phyloP scores from a whole-genome alignment of 1,139 yeast genomes.

The Diutina siamensis region DNA sequence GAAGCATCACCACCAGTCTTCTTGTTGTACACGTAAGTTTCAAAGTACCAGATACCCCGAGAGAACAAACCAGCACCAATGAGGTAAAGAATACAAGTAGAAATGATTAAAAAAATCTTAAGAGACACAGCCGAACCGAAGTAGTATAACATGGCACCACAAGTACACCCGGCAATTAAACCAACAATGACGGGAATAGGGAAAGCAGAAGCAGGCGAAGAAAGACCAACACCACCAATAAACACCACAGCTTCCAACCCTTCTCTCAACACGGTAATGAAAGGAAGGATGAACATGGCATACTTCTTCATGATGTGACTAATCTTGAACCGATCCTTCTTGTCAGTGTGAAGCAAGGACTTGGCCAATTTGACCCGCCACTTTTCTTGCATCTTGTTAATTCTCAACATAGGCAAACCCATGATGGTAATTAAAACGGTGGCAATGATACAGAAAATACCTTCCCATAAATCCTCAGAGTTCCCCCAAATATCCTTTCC shows the following conservation, averaged over 20 bases:
- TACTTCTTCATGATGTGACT: conserved; percentile 44
- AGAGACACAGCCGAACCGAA: conserved; percentile 69
- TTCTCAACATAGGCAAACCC: conserved; percentile 88
- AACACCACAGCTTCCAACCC: conserved; percentile 89
- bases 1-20: conserved; percentile 82
- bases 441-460: conserved; percentile 74
- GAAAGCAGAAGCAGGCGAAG: conserved; percentile 65
- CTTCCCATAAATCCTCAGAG: conserved; percentile 93
- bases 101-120: conserved; percentile 67
- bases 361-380: conserved; percentile 86
- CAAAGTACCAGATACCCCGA: conserved; percentile 82
- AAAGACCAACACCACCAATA: conserved; percentile 82
- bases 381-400: conserved; percentile 83
- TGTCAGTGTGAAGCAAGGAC: conserved; percentile 38
- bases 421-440: conserved; percentile 71
- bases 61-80: conserved; percentile 85
- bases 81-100: conserved; percentile 74
- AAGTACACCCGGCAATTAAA: conserved; percentile 54
- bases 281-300: conserved; percentile 69
- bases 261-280: conserved; percentile 77
- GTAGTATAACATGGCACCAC: conserved; percentile 59
- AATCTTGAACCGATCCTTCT: conserved; percentile 8
- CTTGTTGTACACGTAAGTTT: conserved; percentile 48
- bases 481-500: conserved; percentile 76
- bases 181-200: conserved; percentile 80